Percentiles rank a stretch among this genome's conserved stretches.
Evolutionary conservation across 768 basidiomycete species (phyloP).

Genomic region (Kwoniella botswanensis): DNA sequence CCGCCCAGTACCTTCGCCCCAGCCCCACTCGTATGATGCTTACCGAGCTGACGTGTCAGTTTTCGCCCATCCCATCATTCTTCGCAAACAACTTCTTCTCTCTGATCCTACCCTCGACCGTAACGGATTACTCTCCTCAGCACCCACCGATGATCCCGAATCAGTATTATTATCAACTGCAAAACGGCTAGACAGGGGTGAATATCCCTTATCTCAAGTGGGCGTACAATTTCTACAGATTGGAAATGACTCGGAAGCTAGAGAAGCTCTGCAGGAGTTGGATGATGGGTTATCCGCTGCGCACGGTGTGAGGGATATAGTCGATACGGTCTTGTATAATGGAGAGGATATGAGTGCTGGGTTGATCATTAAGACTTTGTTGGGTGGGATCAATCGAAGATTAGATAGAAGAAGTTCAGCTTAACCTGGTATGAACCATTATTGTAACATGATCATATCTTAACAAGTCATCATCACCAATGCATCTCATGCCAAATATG

Average conservation of each 20-base stretch:
- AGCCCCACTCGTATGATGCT: not conserved
- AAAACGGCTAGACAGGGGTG: conserved; percentile 63
- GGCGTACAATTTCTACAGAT: conserved; percentile 77
- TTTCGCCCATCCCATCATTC: conserved; percentile 36
- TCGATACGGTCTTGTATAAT: conserved; percentile 69
- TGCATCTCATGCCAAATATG: no score
- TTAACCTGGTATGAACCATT: not conserved
- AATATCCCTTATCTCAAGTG: conserved; percentile 66
- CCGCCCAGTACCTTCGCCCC: not conserved
- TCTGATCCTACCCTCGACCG: conserved; percentile 19
- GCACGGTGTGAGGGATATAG: conserved; percentile 66
- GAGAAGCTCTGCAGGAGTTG: conserved; percentile 63
- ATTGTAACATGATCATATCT: not conserved
- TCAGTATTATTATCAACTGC: conserved; percentile 59
- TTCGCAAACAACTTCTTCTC: conserved; percentile 17
- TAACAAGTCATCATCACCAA: no score
- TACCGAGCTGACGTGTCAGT: conserved; percentile 30
- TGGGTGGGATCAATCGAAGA: conserved; percentile 71
- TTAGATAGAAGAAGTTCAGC: conserved; percentile 57
- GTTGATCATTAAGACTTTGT: conserved; percentile 67
- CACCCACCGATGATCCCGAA: conserved; percentile 60
- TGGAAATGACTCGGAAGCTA: conserved; percentile 60
- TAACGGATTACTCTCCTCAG: conserved; percentile 47
- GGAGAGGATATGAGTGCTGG: conserved; percentile 61
- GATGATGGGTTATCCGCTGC: conserved; percentile 65